phyloP scores from a whole-genome alignment of 2,329 filamentous ascomycete species.

The Monosporascus sp. region DNA sequence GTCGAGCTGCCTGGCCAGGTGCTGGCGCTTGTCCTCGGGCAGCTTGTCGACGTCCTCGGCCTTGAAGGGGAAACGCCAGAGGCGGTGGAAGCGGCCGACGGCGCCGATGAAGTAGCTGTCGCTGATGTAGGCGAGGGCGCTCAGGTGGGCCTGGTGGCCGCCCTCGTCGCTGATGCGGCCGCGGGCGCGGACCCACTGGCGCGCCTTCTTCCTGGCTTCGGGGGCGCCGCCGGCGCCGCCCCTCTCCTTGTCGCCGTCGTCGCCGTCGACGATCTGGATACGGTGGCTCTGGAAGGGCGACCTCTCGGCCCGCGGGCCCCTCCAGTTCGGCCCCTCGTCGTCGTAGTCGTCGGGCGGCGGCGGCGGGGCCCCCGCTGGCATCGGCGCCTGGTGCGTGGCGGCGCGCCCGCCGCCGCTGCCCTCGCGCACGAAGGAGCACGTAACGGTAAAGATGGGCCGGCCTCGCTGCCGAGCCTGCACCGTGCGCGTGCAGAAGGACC shows the following conservation, averaged over 20 bases:
- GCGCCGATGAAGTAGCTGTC: slow-evolving; percentile 94
- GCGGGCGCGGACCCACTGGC: slow-evolving; percentile 69
- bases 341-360: slow-evolving; percentile 37
- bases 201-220: slow-evolving; percentile 39
- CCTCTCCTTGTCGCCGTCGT: slow-evolving; percentile 5
- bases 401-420: slow-evolving; percentile 45
- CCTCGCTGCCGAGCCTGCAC: slow-evolving; percentile 93
- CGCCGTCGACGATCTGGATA: slow-evolving; percentile 32
- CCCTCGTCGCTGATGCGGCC: slow-evolving; percentile 69
- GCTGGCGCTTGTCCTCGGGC: slow-evolving; percentile 34
- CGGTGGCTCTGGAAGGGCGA: slow-evolving; percentile 44
- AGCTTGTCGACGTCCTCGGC: slow-evolving; percentile 50
- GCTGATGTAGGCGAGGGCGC: slow-evolving; percentile 86
- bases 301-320: slow-evolving; percentile 31
- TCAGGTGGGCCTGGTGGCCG: slow-evolving; percentile 75
- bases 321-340: slow-evolving; percentile 38
- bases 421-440: slow-evolving; percentile 77
- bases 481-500: slow-evolving; percentile 84
- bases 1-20: slow-evolving; percentile 34
- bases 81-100: slow-evolving; percentile 70
- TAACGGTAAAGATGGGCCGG: slow-evolving; percentile 90
- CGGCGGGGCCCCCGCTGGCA: slow-evolving; percentile 42
- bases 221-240: background rate
- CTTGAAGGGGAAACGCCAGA: slow-evolving; percentile 65
- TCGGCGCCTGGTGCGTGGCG: slow-evolving; percentile 61